Base-by-base conservation (phyloP, 2,329 filamentous ascomycete genomes). In the Colletotrichum nymphaeae region DNA sequence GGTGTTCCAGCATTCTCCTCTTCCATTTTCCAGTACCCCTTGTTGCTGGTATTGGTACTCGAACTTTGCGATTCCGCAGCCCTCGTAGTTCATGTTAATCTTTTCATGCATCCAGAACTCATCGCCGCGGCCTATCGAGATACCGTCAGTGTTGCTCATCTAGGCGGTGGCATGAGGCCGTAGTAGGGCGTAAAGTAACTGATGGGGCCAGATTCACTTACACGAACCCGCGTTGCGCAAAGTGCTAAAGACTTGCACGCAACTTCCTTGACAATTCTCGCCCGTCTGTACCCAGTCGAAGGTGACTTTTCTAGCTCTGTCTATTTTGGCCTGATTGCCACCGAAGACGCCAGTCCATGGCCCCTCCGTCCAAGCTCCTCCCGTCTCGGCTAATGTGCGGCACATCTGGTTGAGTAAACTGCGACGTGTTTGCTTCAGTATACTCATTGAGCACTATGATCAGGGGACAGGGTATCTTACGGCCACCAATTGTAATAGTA, bases 61-160 rank as follows among this genome's bases (percentile, higher is more conserved):
- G 57, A 62, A 72, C 3, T 35, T 57, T 16, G 57, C 69, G 14
- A 5, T n/a, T 4, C 69, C 69, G 58, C 69, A 72, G 26, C 65
- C 69, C 6, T 69, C 58, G 49, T 69, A 56, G 2, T 37, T 24
- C 28, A 72, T 19, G 1, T 37, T 24, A 0, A 59, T 67, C 37
- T 53, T 63, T 52, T 72, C 69, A 9, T 57, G 62, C 57, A 72
- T 69, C 69, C 69, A 72, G 37, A 72, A 72, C 26, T 55, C 49
- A 8, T 69, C 30, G 5, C 19, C 69, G 12, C 53, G 52, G 22
- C 69, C 69, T 49, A 49, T n/a, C 19, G 42, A 49, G 19, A 9
- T 19, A 49, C 42, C 19, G 19, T 49, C 42, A 49, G 42, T 49
- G 6, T 22, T 69, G 49, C 14, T 11, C 12, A 19, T 19, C 16